phyloP scores from a whole-genome alignment of 1,284 basidiomycete species.

The Ganoderma meredithae region DNA sequence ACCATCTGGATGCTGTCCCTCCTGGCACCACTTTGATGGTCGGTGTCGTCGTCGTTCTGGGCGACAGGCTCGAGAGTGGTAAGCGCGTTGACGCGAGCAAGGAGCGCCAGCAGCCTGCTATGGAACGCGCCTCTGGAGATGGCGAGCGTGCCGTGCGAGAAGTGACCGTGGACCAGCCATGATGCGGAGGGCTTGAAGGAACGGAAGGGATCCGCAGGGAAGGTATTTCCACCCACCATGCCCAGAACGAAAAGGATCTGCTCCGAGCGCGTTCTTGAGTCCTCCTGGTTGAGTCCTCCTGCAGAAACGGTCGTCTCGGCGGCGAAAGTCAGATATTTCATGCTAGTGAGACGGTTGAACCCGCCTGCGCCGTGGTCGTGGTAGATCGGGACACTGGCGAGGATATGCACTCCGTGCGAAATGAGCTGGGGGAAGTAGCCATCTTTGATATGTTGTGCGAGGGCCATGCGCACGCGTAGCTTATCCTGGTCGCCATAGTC shows the following conservation, averaged over 20 bases:
- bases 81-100: conserved; percentile 38
- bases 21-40: neutral
- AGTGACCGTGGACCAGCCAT: conserved; percentile 33
- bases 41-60: conserved; percentile 24
- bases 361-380: conserved; percentile 15
- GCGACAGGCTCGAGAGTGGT: conserved; percentile 40
- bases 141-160: conserved; percentile 37
- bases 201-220: neutral
- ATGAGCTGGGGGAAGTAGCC: conserved; percentile 34
- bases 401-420: conserved; percentile 32
- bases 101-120: conserved; percentile 31
- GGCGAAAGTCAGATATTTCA: conserved; percentile 33
- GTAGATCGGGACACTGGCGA: conserved; percentile 38
- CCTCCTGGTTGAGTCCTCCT: neutral
- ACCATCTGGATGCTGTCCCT: too few relatives aligned
- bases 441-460: conserved; percentile 8
- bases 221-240: conserved; percentile 26
- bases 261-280: conserved; percentile 15
- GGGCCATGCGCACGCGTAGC: neutral
- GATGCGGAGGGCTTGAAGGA: conserved; percentile 25
- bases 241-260: conserved; percentile 39
- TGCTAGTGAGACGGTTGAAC: conserved; percentile 32
- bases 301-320: neutral
- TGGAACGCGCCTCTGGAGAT: conserved; percentile 38
- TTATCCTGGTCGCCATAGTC: neutral